A percentile compares a stretch with the other conserved stretches of the same genome.
Evolutionary conservation across 352 stramenopile species (phyloP).

Genomic region (Elongisporangium undulatum): DNA sequence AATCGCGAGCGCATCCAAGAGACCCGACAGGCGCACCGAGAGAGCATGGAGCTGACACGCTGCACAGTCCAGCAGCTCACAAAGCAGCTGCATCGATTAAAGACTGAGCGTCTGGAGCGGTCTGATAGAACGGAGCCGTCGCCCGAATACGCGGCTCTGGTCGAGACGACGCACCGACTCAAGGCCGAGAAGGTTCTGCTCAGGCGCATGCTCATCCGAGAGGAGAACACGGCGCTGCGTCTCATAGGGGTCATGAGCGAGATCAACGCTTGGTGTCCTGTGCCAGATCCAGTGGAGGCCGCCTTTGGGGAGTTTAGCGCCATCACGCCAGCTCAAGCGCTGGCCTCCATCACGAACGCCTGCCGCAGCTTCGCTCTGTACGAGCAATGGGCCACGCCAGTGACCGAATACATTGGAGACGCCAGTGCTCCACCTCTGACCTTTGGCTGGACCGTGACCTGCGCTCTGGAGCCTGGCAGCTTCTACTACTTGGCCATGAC

Average conservation of each 20-base stretch:
- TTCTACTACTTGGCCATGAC: slow-evolving; percentile 47
- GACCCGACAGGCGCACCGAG: not conserved
- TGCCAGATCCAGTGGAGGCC: slow-evolving; percentile 15
- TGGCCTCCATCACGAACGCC: slow-evolving; percentile 43
- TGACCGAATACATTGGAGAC: slow-evolving; percentile 5
- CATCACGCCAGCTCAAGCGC: slow-evolving; percentile 47
- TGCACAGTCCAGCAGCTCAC: not conserved
- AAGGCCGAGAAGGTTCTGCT: slow-evolving; percentile 60
- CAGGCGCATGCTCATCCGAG: slow-evolving; percentile 42
- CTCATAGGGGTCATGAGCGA: slow-evolving; percentile 38
- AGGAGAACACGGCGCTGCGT: slow-evolving; percentile 33
- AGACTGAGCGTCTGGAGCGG: not conserved
- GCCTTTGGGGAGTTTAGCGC: slow-evolving; percentile 38
- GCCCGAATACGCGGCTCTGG: slow-evolving; percentile 43
- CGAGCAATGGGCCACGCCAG: slow-evolving; percentile 33
- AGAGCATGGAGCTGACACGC: not conserved
- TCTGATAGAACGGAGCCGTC: not conserved
- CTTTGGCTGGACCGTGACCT: slow-evolving; percentile 46
- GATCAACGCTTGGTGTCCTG: not conserved
- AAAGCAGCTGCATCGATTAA: not conserved
- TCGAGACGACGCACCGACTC: slow-evolving; percentile 47
- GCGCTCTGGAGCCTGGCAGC: slow-evolving; percentile 25
- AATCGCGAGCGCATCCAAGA: not conserved
- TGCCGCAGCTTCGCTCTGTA: slow-evolving; percentile 51
- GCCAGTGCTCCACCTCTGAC: slow-evolving; percentile 15